These are phyloP conservation scores for Spergularia marina DNA, from an alignment of 148 eudicot species.

Conservation along the genomic window DNA sequence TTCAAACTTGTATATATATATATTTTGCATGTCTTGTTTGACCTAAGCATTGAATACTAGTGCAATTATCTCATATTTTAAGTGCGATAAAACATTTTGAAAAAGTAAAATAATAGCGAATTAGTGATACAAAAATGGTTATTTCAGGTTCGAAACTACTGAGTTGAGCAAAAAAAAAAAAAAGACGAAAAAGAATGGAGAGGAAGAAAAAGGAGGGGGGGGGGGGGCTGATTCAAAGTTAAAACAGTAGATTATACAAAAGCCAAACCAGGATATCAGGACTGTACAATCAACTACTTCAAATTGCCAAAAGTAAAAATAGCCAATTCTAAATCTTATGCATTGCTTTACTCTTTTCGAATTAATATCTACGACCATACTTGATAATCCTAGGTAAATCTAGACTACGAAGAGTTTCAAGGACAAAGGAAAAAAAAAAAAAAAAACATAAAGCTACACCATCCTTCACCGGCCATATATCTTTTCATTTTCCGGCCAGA, in stretches of 20 bases:
- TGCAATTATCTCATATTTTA: no score
- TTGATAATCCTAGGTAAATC: conserved; percentile 24
- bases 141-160: no score
- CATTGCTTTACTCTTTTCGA: conserved; percentile 24
- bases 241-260: conserved; percentile 5
- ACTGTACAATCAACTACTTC: conserved; percentile 34
- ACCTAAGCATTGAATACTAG: no score
- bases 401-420: conserved; percentile 17
- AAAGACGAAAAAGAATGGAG: no score
- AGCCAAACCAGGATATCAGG: conserved; percentile 17
- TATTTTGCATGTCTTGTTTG: no score
- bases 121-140: no score
- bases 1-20: no score
- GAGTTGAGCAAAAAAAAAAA: no score
- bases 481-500: conserved; percentile 2
- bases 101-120: no score
- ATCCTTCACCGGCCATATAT: background rate
- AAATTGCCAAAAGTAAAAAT: conserved; percentile 18
- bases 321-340: conserved; percentile 14
- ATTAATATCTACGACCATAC: conserved; percentile 26
- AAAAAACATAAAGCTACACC: conserved; percentile 20
- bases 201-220: no score
- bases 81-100: no score
- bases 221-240: conserved; percentile 1
- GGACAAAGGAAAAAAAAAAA: background rate